Evolutionary conservation across 352 stramenopile genomes (phyloP).

Genomic region (Blastocystis sp.): DNA sequence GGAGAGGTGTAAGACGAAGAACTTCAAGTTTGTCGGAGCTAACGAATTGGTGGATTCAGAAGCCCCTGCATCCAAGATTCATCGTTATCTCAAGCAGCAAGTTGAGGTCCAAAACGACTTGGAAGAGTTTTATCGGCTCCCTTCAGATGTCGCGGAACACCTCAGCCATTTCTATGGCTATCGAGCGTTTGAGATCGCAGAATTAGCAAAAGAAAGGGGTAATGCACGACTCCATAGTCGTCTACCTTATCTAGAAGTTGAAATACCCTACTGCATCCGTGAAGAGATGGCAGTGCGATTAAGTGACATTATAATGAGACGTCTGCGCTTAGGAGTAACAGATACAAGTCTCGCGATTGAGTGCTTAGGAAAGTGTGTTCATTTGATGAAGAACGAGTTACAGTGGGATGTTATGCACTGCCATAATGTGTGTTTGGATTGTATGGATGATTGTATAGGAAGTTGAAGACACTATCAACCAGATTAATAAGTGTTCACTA

Average conservation of each 20-base stretch:
- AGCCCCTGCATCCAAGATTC: neutral
- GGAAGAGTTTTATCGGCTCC: constrained; percentile 83
- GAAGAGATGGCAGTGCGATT: constrained; percentile 13
- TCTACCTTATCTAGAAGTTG: constrained; percentile 87
- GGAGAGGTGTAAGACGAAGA: constrained; percentile 68
- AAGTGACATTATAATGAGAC: neutral
- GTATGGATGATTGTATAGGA: neutral
- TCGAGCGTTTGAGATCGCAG: constrained; percentile 84
- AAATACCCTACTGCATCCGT: constrained; percentile 70
- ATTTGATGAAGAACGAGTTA: neutral
- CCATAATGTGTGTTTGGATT: neutral
- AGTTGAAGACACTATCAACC: constrained; percentile 18
- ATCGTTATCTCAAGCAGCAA: constrained; percentile 29
- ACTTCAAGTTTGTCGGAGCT: constrained; percentile 87
- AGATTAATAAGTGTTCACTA: constrained; percentile 48
- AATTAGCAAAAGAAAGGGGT: constrained; percentile 79
- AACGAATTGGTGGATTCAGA: constrained; percentile 66
- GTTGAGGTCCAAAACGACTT: constrained; percentile 65
- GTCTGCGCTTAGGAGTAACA: constrained; percentile 33
- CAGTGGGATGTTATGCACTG: neutral
- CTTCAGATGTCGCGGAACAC: constrained; percentile 86
- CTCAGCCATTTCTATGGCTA: constrained; percentile 90
- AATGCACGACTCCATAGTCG: constrained; percentile 81
- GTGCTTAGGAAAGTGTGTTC: neutral
- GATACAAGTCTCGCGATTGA: neutral